phyloP scores from a whole-genome alignment of 2,329 filamentous ascomycete genomes.

The Alternaria burnsii region DNA sequence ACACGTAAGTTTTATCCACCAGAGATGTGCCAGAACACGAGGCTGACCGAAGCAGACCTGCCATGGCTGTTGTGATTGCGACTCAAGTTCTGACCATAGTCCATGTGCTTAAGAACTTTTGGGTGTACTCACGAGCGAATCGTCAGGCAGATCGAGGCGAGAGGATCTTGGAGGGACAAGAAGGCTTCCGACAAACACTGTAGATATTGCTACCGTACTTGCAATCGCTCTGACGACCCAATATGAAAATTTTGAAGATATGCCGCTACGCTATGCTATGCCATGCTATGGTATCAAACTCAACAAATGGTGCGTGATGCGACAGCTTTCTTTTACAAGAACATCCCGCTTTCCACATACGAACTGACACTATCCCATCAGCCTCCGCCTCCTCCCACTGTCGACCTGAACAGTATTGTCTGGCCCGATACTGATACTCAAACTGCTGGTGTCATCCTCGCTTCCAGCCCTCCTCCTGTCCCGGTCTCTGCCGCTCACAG shows the following conservation, averaged over 20 bases:
- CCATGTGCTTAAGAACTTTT: slow-evolving; percentile 19
- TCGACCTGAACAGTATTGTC: slow-evolving; percentile 52
- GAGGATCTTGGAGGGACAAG: slow-evolving; percentile 26
- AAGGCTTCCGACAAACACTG: slow-evolving; percentile 32
- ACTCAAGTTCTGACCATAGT: slow-evolving; percentile 28
- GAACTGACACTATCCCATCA: slow-evolving; percentile 33
- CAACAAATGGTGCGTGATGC: slow-evolving; percentile 5
- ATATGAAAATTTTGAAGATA: not conserved
- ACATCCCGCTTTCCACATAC: not conserved
- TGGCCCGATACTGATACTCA: slow-evolving; percentile 50
- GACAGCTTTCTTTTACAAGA: not conserved
- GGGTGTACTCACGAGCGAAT: slow-evolving; percentile 21
- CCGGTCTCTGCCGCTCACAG: slow-evolving; percentile 18
- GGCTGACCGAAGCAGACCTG: not conserved
- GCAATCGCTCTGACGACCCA: not conserved
- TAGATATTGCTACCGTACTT: not conserved
- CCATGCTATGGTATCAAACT: slow-evolving; percentile 19
- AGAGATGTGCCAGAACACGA: not conserved
- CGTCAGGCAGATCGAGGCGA: slow-evolving; percentile 28
- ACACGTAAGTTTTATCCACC: slow-evolving; percentile 9
- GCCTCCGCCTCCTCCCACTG: slow-evolving; percentile 42
- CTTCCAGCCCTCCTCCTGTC: slow-evolving; percentile 31
- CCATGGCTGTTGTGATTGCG: slow-evolving; percentile 30
- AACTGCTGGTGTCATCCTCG: slow-evolving; percentile 44
- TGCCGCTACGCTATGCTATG: slow-evolving; percentile 18